phyloP scores from a whole-genome alignment of 306 rosid genomes.

The Cucurbita maxima region DNA sequence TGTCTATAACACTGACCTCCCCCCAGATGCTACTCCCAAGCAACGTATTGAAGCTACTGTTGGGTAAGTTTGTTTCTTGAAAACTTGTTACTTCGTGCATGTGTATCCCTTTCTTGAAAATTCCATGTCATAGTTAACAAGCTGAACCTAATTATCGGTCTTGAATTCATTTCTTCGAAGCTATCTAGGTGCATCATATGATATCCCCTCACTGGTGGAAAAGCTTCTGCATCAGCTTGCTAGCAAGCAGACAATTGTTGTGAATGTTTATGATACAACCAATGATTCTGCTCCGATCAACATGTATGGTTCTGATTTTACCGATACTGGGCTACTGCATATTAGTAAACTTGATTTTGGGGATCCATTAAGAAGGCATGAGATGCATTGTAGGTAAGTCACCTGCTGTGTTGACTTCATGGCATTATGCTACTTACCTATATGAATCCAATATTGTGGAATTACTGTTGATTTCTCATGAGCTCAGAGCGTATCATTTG shows the following conservation, averaged over 20 bases:
- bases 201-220: constrained; percentile 88
- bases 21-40: constrained; percentile 50
- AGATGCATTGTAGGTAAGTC: constrained; percentile 93
- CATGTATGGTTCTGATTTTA: constrained; percentile 76
- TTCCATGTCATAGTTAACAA: not conserved
- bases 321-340: constrained; percentile 57
- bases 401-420: not conserved
- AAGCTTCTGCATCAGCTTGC: constrained; percentile 98
- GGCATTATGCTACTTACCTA: not conserved
- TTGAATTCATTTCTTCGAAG: constrained; percentile 22
- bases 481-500: not conserved
- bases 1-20: constrained; percentile 55
- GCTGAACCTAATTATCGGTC: constrained; percentile 12
- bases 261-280: constrained; percentile 86
- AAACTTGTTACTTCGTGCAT: not conserved
- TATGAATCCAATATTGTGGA: not conserved
- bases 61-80: constrained; percentile 44
- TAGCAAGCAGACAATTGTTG: constrained; percentile 91
- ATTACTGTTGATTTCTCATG: not conserved
- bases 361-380: constrained; percentile 89
- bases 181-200: constrained; percentile 92
- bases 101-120: not conserved
- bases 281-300: constrained; percentile 54
- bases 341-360: constrained; percentile 76
- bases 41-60: constrained; percentile 68